These are phyloP conservation scores for Sambucus nigra DNA, from an alignment of 129 eudicot species.

Conservation along the genomic window DNA sequence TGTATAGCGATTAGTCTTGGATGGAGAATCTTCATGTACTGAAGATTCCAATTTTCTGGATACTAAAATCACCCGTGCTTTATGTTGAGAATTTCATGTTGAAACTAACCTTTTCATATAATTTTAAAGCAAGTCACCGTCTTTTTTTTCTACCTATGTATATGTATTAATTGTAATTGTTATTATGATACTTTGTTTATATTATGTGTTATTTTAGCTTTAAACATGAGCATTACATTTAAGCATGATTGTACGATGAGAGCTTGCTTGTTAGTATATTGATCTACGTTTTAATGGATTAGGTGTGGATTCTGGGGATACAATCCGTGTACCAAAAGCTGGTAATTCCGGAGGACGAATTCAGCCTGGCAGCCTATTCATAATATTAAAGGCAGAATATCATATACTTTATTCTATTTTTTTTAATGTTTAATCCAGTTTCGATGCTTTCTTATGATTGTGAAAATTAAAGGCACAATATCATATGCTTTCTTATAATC, in stretches of 20 bases:
- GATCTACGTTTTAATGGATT: slow-evolving; percentile 8
- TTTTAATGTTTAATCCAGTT: background rate
- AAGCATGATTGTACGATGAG: background rate
- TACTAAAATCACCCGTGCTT: no score
- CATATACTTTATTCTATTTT: slow-evolving; percentile 1
- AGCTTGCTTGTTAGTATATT: background rate
- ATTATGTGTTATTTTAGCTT: background rate
- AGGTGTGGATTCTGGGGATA: slow-evolving; percentile 94
- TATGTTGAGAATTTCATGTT: background rate
- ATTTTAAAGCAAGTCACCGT: no score
- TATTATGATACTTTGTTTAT: background rate
- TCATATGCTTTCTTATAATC: no score
- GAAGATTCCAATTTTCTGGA: background rate
- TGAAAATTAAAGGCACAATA: no score
- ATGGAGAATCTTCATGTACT: background rate
- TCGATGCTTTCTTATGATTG: slow-evolving; percentile 6
- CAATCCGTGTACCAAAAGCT: slow-evolving; percentile 77
- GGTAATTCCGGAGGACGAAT: slow-evolving; percentile 62
- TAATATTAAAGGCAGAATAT: slow-evolving; percentile 53
- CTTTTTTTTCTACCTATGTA: no score
- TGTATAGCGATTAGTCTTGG: no score
- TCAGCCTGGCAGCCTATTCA: slow-evolving; percentile 62
- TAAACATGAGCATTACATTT: background rate
- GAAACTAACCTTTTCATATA: background rate
- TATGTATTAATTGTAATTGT: no score